A percentile compares a stretch with the other conserved stretches of the same genome.
Evolutionary conservation across 176 grass and related monocot genomes (phyloP).

Genomic region (Zoysia japonica): DNA sequence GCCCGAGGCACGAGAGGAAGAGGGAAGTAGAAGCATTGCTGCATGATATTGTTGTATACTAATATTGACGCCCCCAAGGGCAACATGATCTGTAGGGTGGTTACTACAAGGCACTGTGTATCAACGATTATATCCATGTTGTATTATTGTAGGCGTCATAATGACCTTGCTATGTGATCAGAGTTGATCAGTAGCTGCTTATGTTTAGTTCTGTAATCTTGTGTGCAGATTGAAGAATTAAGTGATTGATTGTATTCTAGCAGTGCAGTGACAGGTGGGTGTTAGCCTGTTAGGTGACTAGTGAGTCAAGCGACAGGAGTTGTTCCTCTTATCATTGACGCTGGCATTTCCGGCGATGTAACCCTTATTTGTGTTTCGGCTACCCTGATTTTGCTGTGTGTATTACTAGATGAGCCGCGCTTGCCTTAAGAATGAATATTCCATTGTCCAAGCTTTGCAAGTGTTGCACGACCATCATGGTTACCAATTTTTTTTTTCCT

Average conservation of each 20-base stretch:
- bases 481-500: background rate
- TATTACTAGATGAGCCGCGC: background rate
- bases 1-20: conserved; percentile 44
- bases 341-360: conserved; percentile 1
- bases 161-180: conserved; percentile 17
- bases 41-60: conserved; percentile 38
- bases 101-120: conserved; percentile 15
- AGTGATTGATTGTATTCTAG: conserved; percentile 24
- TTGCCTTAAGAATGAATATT: background rate
- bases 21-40: conserved; percentile 28
- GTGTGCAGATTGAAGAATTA: conserved; percentile 30
- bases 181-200: conserved; percentile 28
- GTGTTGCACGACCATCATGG: background rate
- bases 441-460: background rate
- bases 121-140: conserved; percentile 38
- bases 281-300: background rate
- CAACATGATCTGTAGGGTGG: conserved; percentile 43
- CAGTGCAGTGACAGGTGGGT: background rate
- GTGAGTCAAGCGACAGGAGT: background rate
- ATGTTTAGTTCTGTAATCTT: background rate
- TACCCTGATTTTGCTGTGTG: background rate
- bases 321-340: conserved; percentile 1
- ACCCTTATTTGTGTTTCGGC: conserved; percentile 1
- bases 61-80: conserved; percentile 48
- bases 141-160: conserved; percentile 35